Percentiles rank a stretch among this genome's conserved stretches.
These are phyloP conservation scores for Xylaria sp. DNA, from an alignment of 2,329 filamentous ascomycete genomes.

Conservation along the genomic window DNA sequence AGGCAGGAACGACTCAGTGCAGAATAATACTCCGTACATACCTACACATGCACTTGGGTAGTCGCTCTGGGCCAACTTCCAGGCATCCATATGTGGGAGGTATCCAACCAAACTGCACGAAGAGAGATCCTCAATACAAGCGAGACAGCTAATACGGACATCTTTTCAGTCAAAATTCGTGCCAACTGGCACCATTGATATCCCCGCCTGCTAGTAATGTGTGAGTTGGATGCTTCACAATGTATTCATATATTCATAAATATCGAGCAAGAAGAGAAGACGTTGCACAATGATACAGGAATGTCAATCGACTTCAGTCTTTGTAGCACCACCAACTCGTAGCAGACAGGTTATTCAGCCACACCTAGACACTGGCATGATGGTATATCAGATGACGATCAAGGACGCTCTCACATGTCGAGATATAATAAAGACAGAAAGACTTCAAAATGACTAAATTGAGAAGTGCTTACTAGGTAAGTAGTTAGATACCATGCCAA, in stretches of 20 bases:
- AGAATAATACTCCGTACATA: no score
- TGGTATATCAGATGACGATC: not conserved
- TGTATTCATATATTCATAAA: not conserved
- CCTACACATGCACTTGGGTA: no score
- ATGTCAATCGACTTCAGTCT: not conserved
- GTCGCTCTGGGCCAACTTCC: no score
- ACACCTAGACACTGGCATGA: not conserved
- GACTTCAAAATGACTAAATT: not conserved
- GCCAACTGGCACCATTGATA: not conserved
- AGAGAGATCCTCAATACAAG: no score
- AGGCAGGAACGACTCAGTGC: not conserved
- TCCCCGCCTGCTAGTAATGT: not conserved
- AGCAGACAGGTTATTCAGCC: not conserved
- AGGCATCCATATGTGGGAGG: no score
- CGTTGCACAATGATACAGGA: not conserved
- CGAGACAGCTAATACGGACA: not conserved
- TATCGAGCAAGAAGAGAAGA: not conserved
- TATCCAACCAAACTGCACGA: no score
- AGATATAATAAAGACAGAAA: not conserved
- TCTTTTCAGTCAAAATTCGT: not conserved
- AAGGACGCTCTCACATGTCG: not conserved
- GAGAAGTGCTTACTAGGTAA: not conserved
- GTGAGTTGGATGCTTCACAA: not conserved
- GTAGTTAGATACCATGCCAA: not conserved
- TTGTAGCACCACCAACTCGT: not conserved